Percentiles rank a stretch among this genome's conserved stretches.
Conservation (phyloP, 176 grass and related monocot genomes). For the Typha latifolia region DNA sequence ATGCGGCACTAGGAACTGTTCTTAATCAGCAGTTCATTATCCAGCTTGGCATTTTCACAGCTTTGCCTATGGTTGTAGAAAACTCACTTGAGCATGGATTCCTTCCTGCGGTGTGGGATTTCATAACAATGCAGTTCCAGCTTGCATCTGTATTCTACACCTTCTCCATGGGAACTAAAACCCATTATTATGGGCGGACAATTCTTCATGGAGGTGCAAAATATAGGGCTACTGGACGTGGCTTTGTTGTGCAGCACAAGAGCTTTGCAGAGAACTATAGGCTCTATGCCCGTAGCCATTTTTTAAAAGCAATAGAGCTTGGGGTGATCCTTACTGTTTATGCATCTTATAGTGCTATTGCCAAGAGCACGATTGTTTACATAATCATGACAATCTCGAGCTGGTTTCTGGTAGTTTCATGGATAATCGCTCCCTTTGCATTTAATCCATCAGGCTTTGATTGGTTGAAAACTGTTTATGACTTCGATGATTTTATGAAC, state of each 20-base stretch:
- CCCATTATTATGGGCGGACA: constrained; percentile 88
- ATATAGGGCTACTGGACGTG: constrained; percentile 87
- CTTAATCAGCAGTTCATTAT: constrained; percentile 95
- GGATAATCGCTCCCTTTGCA: constrained; percentile 82
- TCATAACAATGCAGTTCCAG: constrained; percentile 90
- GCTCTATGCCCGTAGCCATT: constrained; percentile 81
- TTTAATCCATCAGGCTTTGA: constrained; percentile 94
- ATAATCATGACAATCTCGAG: constrained; percentile 76
- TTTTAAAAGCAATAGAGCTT: constrained; percentile 87
- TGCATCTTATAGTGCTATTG: constrained; percentile 54
- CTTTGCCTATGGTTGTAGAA: constrained; percentile 93
- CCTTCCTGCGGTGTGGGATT: constrained; percentile 85
- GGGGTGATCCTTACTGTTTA: constrained; percentile 75
- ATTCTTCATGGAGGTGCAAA: constrained; percentile 95
- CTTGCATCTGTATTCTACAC: constrained; percentile 94
- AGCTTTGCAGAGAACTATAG: constrained; percentile 92
- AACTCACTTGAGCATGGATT: constrained; percentile 89
- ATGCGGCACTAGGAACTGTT: constrained; percentile 75
- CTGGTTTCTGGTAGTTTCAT: constrained; percentile 88
- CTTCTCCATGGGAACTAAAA: constrained; percentile 95
- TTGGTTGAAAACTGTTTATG: constrained; percentile 95
- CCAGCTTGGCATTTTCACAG: constrained; percentile 87
- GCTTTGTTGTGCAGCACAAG: constrained; percentile 95
- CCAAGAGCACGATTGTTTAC: constrained; percentile 72
- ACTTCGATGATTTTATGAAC: constrained; percentile 84